Base-by-base conservation (phyloP, 2,329 filamentous ascomycete genomes). In the Ampelomyces quisqualis region DNA sequence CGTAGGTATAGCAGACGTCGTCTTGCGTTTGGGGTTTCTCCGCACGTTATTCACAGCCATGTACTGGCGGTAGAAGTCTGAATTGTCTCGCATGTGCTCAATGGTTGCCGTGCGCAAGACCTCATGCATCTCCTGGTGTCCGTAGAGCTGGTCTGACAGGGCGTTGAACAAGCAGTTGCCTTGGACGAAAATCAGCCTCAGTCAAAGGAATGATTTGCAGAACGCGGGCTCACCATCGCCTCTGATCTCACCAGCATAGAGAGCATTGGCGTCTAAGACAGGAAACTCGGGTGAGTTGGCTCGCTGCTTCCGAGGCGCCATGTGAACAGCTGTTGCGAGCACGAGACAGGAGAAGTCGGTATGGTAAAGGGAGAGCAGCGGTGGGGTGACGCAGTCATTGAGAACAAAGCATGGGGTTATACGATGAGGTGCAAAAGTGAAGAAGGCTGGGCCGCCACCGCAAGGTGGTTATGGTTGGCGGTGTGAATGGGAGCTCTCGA, bases 121-220 rank as follows among this genome's bases (percentile, higher is more conserved):
- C 39, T 70, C 62, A 58, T 82, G 78, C 48, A 77, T 71, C 44
- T 74, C 70, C 57, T 82, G 77, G 57, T 77, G 68, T 49, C 81
- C 82, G 60, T 80, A 84, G 37, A 86, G 65, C 70, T 86, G 81
- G 61, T 85, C 81, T 49, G 80, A 82, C 26, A 85, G 72, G 47
- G 81, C 81, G 65, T 82, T 80, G 70, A 85, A 86, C 24, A 86
- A 76, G 65, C 83, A 86, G 70, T 85, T 85, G 53, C 82, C 83
- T 85, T 49, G 43, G 52, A 28, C 43, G 20, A 24, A 19, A 49
- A 44, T 62, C 45, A 60, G 59, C 53, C 38, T 39, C 18, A 23
- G 33, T 19, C 17, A 36, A 20, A 35, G 23, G 49, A 42, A 47
- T 30, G 22, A 38, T 14, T 24, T 24, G 22, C 9, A 26, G 14